These are phyloP conservation scores for Cladophialophora exuberans DNA, from an alignment of 2,329 filamentous ascomycete species.

Conservation along the genomic window DNA sequence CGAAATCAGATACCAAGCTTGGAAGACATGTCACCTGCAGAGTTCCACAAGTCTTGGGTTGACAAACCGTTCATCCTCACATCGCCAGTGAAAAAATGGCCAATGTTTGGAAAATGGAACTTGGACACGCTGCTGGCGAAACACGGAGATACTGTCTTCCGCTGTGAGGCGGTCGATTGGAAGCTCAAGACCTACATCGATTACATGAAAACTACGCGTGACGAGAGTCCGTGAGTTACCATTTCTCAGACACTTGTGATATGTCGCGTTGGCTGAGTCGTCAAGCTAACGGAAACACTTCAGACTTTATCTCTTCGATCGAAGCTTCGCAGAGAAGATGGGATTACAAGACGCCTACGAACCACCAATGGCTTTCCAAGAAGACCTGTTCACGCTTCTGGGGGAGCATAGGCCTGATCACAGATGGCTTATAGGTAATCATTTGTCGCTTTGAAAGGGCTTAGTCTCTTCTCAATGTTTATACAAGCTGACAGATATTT, in stretches of 20 bases:
- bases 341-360: conserved; percentile 70
- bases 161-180: conserved; percentile 95
- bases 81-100: conserved; percentile 78
- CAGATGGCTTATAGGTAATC: conserved; percentile 92
- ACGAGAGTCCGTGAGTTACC: conserved; percentile 95
- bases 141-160: conserved; percentile 71
- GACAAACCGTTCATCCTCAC: conserved; percentile 86
- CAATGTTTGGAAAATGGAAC: conserved; percentile 74
- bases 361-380: conserved; percentile 80
- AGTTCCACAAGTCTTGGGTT: conserved; percentile 77
- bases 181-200: conserved; percentile 75
- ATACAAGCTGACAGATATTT: too few species aligned
- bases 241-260: too few species aligned
- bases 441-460: too few species aligned
- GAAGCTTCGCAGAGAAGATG: conserved; percentile 86
- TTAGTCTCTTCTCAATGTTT: too few species aligned
- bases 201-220: conserved; percentile 78
- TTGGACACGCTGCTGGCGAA: conserved; percentile 66
- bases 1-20: conserved; percentile 75
- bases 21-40: conserved; percentile 67
- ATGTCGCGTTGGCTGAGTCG: too few species aligned
- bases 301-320: conserved; percentile 90
- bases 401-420: conserved; percentile 79
- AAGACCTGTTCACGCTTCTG: conserved; percentile 81
- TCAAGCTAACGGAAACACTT: too few species aligned